A percentile compares a stretch with the other conserved stretches of the same genome.
phyloP scores from a whole-genome alignment of 2,329 filamentous ascomycete species.

The Aureobasidium sp. region DNA sequence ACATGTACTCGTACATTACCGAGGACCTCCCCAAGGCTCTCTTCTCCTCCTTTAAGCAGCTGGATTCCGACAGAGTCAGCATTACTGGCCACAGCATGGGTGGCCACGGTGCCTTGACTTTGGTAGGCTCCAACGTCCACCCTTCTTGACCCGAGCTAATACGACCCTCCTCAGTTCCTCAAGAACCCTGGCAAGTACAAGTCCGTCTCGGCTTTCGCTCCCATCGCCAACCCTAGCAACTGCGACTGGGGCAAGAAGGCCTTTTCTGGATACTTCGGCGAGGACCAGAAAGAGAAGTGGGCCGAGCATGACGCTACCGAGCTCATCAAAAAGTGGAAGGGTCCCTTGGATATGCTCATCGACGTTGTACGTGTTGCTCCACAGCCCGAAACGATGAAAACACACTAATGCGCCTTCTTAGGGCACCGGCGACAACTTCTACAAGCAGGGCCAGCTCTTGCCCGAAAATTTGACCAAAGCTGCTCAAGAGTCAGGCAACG shows the following conservation, averaged over 20 bases:
- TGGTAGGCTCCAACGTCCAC: constrained; percentile 40
- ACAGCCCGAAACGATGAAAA: not conserved
- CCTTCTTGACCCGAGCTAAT: not conserved
- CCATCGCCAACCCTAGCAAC: constrained; percentile 76
- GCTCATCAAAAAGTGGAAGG: constrained; percentile 69
- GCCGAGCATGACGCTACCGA: constrained; percentile 88
- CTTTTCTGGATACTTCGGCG: constrained; percentile 83
- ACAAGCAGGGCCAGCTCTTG: constrained; percentile 85
- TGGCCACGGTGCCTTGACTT: constrained; percentile 85
- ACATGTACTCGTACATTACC: constrained; percentile 93
- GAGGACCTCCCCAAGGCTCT: constrained; percentile 74
- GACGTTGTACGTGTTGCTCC: constrained; percentile 61
- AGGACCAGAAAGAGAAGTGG: constrained; percentile 66
- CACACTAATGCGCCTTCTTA: constrained; percentile 27
- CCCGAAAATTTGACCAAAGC: constrained; percentile 87
- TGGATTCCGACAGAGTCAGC: constrained; percentile 66
- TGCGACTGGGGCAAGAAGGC: constrained; percentile 97
- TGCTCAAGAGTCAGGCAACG: constrained; percentile 66
- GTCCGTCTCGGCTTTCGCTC: constrained; percentile 83
- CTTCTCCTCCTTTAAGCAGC: constrained; percentile 60
- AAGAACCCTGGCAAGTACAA: constrained; percentile 87
- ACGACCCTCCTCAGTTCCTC: constrained; percentile 52
- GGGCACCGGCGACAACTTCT: constrained; percentile 94
- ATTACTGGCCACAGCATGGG: constrained; percentile 97
- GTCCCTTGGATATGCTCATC: constrained; percentile 68